A percentile compares a stretch with the other conserved stretches of the same genome.
Evolutionary conservation across 2,329 filamentous ascomycete species (phyloP).

Genomic region (Calonectria pseudoturangicola): DNA sequence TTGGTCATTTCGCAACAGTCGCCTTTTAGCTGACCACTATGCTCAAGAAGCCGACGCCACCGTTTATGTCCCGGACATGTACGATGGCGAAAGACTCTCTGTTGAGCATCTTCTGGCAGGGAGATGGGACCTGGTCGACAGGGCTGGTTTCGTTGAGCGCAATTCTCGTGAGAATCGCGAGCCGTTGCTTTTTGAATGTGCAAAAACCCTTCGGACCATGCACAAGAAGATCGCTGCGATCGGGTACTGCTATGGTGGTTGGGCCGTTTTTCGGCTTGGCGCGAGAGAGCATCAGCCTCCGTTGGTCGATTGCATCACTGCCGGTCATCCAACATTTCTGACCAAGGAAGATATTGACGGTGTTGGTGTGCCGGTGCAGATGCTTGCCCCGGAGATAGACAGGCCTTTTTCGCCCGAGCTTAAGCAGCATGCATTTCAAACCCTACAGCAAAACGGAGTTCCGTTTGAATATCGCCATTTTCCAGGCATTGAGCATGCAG

Average conservation of each 20-base stretch:
- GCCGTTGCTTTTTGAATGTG: slow-evolving; percentile 63
- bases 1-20: slow-evolving; percentile 66
- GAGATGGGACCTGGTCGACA: slow-evolving; percentile 59
- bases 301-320: slow-evolving; percentile 67
- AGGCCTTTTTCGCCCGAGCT: slow-evolving; percentile 63
- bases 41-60: slow-evolving; percentile 66
- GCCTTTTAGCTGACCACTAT: slow-evolving; percentile 68
- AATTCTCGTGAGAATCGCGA: slow-evolving; percentile 62
- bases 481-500: slow-evolving; percentile 66
- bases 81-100: slow-evolving; percentile 59
- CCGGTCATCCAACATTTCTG: slow-evolving; percentile 66
- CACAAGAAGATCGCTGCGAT: slow-evolving; percentile 64
- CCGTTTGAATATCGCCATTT: slow-evolving; percentile 68
- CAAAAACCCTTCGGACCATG: slow-evolving; percentile 58
- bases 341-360: slow-evolving; percentile 67
- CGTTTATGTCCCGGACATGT: slow-evolving; percentile 64
- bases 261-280: slow-evolving; percentile 69
- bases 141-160: slow-evolving; percentile 60
- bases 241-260: slow-evolving; percentile 72
- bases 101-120: slow-evolving; percentile 55
- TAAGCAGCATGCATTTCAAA: slow-evolving; percentile 62
- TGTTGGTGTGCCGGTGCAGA: slow-evolving; percentile 69
- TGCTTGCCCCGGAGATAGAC: slow-evolving; percentile 70
- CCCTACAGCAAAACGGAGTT: slow-evolving; percentile 59
- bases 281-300: slow-evolving; percentile 57